Evolutionary conservation across 2,329 filamentous ascomycete species (phyloP), one percentile per base, ranked within the genome.

Genomic region (Podosphaera leucotricha): DNA sequence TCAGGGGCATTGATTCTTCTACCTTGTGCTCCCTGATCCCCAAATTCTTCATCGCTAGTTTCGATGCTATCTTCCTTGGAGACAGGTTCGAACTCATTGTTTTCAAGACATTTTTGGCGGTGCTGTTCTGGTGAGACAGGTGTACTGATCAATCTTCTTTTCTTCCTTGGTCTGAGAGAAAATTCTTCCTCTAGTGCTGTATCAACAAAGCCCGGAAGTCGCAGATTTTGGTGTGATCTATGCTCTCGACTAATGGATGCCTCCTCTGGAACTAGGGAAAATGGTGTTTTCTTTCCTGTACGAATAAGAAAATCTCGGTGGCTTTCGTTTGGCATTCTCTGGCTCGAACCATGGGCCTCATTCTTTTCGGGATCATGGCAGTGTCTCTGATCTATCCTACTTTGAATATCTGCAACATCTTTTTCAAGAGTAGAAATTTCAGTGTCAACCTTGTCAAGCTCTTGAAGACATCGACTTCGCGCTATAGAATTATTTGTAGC

Each of bases 281-380:
- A 98, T 0, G 90, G 90, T 0, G 90, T 98, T 52, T 98, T 95
- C 62, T 95, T 95, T 48, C 90, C 90, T 0, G 87, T 98, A 22
- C 90, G 76, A 41, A 98, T 90, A 40, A 98, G 70, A 57, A 81
- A 98, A 40, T 93, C 86, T 43, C 86, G 74, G 48, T 83, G 76
- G 20, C 72, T 84, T 63, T 95, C 90, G 47, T 81, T 81, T 1
- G 81, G 75, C 46, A 87, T 62, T 44, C 72, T 74, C 46, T 69
- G 67, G 43, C 70, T 74, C 22, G 68, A 70, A 40, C 62, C 64
- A 3, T 61, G 54, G 21, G 57, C 55, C 26, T 64, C 60, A 8
- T 66, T 63, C 1, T 64, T 61, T 2, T 61, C 60, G 10, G 63
- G 63, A 38, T 64, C 62, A 28, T 68, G 66, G 46, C 71, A 64